Conservation (phyloP, 371 early-diverging fungal genomes). For the Smittium culicis region DNA sequence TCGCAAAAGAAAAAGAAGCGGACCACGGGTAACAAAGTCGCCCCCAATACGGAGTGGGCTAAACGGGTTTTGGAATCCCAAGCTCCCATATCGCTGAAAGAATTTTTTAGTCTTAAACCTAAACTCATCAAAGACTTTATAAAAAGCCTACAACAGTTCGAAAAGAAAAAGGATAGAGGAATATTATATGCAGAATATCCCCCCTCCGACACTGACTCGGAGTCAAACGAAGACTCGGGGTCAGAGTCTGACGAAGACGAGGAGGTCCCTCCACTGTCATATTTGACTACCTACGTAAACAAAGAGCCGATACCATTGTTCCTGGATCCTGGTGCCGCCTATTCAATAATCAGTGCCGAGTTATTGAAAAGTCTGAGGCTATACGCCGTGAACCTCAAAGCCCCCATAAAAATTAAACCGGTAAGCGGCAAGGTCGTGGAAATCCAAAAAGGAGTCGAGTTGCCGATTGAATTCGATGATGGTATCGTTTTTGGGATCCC, state of each 20-base stretch:
- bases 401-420: not conserved
- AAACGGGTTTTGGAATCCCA: not conserved
- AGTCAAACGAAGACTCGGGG: not conserved
- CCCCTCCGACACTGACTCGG: not conserved
- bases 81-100: not conserved
- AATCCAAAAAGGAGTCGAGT: not conserved
- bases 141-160: not conserved
- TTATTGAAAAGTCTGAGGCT: not conserved
- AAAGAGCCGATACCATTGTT: not conserved
- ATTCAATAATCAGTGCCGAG: not conserved
- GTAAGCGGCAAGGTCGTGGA: not conserved
- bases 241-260: not conserved
- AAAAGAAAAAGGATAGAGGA: not conserved
- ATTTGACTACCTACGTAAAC: not conserved
- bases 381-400: not conserved
- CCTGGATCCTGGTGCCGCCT: not conserved
- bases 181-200: not conserved
- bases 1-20: not conserved
- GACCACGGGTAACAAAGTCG: not conserved
- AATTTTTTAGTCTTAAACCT: not conserved
- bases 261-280: not conserved
- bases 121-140: not conserved
- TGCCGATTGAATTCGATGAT: not conserved
- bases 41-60: not conserved
- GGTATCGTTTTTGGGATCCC: not conserved